Evolutionary conservation across 345 rosid genomes (phyloP), one percentile per base, ranked within the genome.

Genomic region (Odontarrhena argentea): DNA sequence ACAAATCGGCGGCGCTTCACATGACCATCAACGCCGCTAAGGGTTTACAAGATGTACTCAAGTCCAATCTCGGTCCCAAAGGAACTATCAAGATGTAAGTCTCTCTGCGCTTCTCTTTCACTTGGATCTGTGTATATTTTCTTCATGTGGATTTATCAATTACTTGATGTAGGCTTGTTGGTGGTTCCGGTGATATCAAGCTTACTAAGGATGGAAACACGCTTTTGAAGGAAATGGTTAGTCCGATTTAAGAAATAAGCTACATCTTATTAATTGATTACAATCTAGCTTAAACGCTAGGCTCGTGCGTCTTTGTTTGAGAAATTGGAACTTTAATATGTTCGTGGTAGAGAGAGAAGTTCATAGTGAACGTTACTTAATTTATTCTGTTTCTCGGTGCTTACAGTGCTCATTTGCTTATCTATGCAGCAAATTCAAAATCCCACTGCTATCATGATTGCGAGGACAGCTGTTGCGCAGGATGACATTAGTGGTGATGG

Each of bases 11-110:
- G 60, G 97, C 97, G 61, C 89, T 94, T 47, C 99, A 94, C 74
- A 94, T 94, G 97, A 94, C 87, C 81, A 94, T 94, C 72, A 91
- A 88, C 80, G 96, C 97, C 61, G 99, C 96, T 57, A 94, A 91
- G 80, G 96, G 96, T 49, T 80, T 94, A 62, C 99, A 94, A 30
- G 99, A 94, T 52, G 96, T 94, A 26, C 95, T 91, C 73, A 94
- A 87, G 68, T 67, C 88, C 34, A 94, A 94, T 71, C 97, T 94
- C 70, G 99, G 97, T 41, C 99, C 99, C 24, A 91, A 91, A 71
- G 99, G 99, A 73, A 94, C 97, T 67, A 94, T 94, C 75, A 94
- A 94, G 80, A 94, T 94, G 99, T 87, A 65, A 44, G 28, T 15
- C 50, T 60, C 11, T 13, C 18, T 63, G 53, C 35, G 7, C 9